phyloP scores from a whole-genome alignment of 805 yeast species.

The Cyberlindnera mycetangii region DNA sequence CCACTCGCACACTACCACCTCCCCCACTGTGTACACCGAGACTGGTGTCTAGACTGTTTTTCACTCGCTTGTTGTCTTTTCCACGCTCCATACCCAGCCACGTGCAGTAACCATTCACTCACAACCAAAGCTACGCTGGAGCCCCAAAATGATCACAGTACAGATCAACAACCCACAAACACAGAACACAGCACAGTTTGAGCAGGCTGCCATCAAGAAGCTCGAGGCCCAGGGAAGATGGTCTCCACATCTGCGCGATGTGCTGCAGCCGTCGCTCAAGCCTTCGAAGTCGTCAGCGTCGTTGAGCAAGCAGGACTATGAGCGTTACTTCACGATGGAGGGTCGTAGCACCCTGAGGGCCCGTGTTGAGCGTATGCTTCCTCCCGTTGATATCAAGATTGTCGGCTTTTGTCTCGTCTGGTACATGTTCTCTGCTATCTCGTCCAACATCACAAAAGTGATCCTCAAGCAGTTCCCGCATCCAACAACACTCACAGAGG shows the following conservation, averaged over 20 bases:
- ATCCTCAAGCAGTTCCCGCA: conserved; percentile 67
- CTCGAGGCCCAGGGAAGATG: conserved; percentile 9
- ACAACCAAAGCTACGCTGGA: too few species aligned
- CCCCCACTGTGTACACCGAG: too few species aligned
- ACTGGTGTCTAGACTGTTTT: too few species aligned
- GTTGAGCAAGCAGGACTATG: conserved; percentile 24
- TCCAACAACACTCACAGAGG: conserved; percentile 87
- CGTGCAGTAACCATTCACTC: too few species aligned
- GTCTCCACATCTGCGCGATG: conserved; percentile 7
- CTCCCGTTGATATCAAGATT: conserved; percentile 41
- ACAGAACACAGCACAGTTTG: conserved; percentile 10
- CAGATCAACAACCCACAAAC: conserved; percentile 16
- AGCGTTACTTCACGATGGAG: conserved; percentile 22
- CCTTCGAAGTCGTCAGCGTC: conserved; percentile 28
- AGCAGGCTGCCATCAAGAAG: conserved; percentile 9
- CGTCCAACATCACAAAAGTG: conserved; percentile 77
- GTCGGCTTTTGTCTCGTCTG: conserved; percentile 63
- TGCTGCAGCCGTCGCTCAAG: conserved; percentile 15
- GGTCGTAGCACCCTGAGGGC: conserved; percentile 17
- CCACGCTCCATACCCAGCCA: background rate
- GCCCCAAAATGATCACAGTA: conserved; percentile 17
- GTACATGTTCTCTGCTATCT: conserved; percentile 78
- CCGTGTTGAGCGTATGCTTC: conserved; percentile 22
- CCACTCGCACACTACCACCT: too few species aligned
- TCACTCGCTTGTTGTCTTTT: too few species aligned